Base-by-base conservation (phyloP, 2,329 filamentous ascomycete species). In the Parafenestella ontariensis region DNA sequence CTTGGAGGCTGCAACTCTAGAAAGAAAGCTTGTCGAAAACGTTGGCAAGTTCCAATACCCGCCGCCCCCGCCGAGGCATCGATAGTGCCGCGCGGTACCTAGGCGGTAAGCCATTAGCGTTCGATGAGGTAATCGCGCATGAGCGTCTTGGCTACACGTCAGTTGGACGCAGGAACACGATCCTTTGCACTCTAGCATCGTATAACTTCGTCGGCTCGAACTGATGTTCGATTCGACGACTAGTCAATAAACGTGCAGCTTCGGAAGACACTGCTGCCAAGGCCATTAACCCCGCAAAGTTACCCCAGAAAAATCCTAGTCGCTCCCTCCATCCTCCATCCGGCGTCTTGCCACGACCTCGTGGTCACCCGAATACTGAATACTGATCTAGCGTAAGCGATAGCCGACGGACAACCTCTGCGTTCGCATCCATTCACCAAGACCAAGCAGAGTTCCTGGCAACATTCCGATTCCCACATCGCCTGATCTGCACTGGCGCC, bases 391-490 rank as follows among this genome's bases (percentile, higher is more conserved):
- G 54, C 49, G 49, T 44, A 57, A 50, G 49, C 46, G 46, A 57
- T 37, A 57, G 49, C 54, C 53, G 53, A 56, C 45, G 45, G 23
- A 39, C 20, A 24, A 20, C 21, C 4, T 37, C n/a, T 28, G 10
- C 8, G 17, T n/a, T n/a, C n/a, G 9, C 21, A 15, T 37, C 21
- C 40, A 18, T 37, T 15, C 40, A 18, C 41, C 37, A 49, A 43
- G 46, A 26, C 46, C 49, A 34, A 50, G 29, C 18, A 29, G 7
- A n/a, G 24, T 23, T 46, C 24, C 26, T n/a, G 21, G 18, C 36
- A 24, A 24, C 40, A 43, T 49, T 56, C 49, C 29, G 41, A 56
- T 56, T 56, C 44, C 51, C 52, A 49, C 49, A 56, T 33, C 33
- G 18, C 26, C 20, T 23, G 18, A 26, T 13, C 2, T 31, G 10